These are phyloP conservation scores for Firmiana major DNA, from an alignment of 345 rosid genomes.

Conservation along the genomic window DNA sequence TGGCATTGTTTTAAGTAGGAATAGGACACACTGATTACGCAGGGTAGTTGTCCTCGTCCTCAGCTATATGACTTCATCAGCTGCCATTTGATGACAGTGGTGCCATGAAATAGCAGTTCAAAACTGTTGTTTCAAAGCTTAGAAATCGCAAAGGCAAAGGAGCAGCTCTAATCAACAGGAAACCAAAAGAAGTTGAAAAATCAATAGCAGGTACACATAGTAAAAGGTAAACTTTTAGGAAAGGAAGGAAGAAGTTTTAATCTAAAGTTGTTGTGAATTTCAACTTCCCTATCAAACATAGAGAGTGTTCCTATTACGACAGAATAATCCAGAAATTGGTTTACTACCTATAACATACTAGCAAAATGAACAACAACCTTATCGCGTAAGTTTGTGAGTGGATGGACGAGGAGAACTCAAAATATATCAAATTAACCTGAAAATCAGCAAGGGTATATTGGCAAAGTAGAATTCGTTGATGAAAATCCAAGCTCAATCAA, in stretches of 20 bases:
- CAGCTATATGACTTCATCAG: not conserved
- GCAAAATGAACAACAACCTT: not conserved
- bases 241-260: not conserved
- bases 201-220: not conserved
- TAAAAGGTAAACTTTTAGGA: not conserved
- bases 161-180: not conserved
- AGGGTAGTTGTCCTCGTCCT: not conserved
- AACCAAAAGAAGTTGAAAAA: not conserved
- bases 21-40: not conserved
- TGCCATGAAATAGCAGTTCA: not conserved
- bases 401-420: not conserved
- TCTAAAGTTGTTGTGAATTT: not conserved
- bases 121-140: not conserved
- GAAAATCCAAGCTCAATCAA: not conserved
- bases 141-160: not conserved
- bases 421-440: not conserved
- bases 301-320: not conserved
- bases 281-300: not conserved
- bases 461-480: not conserved
- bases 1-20: not conserved
- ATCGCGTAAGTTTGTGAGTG: not conserved
- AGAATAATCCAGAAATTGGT: not conserved
- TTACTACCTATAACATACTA: not conserved
- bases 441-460: not conserved
- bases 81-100: not conserved